Evolutionary conservation across 164 flowering plant genomes (phyloP).

Genomic region (Sedum album): DNA sequence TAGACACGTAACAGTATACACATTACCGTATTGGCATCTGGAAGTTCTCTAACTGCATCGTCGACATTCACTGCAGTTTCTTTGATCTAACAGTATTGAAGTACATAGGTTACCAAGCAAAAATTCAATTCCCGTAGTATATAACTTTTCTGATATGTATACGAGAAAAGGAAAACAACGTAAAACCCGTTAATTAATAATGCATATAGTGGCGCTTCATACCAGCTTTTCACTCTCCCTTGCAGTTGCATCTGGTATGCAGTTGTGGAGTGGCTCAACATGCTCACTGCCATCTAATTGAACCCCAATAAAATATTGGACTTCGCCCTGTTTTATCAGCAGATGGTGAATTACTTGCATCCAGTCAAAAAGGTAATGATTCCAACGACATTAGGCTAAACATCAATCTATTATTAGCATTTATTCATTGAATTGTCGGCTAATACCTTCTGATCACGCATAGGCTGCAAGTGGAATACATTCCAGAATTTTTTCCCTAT

Average conservation of each 20-base stretch:
- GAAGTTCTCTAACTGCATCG: conserved; percentile 96
- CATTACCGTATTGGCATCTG: conserved; percentile 99
- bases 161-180: background rate
- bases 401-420: too few species aligned
- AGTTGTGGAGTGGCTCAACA: conserved; percentile 72
- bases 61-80: conserved; percentile 92
- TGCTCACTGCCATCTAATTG: conserved; percentile 98
- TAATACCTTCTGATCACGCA: conserved; percentile 90
- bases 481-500: conserved; percentile 99
- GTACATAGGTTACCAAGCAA: too few species aligned
- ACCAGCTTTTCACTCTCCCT: conserved; percentile 73
- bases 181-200: background rate
- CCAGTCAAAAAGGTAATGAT: too few species aligned
- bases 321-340: conserved; percentile 58
- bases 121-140: too few species aligned
- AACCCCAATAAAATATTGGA: conserved; percentile 96
- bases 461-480: conserved; percentile 91
- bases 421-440: background rate
- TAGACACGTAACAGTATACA: conserved; percentile 26
- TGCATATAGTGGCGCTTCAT: background rate
- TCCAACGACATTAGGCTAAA: too few species aligned
- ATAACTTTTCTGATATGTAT: too few species aligned
- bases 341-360: too few species aligned
- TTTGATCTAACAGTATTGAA: conserved; percentile 50
- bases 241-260: conserved; percentile 74